Conservation (phyloP, 2,329 filamentous ascomycete species). For the Diaporthe aspalathi region DNA sequence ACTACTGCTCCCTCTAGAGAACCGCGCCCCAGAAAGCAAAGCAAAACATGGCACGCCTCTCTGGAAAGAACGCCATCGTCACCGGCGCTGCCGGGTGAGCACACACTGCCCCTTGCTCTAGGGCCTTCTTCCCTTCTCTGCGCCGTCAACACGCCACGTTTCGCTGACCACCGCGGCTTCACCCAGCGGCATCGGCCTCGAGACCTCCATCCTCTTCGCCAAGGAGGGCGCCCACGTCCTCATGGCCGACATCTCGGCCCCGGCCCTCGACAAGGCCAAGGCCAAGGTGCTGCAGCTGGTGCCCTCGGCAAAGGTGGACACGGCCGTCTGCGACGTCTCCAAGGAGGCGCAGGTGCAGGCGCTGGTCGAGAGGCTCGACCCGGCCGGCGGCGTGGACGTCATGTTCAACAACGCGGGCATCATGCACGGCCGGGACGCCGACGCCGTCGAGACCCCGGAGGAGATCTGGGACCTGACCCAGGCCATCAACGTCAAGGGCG, state of each 20-base stretch:
- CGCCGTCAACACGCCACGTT: neutral
- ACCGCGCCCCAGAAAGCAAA: neutral
- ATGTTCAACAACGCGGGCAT: constrained; percentile 99
- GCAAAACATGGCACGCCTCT: constrained; percentile 58
- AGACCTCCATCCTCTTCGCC: constrained; percentile 89
- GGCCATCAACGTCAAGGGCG: constrained; percentile 95
- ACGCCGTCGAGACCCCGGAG: constrained; percentile 86
- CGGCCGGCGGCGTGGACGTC: constrained; percentile 88
- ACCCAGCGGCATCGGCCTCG: constrained; percentile 86
- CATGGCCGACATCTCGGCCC: constrained; percentile 85
- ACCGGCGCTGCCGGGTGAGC: constrained; percentile 87
- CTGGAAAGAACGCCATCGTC: constrained; percentile 75
- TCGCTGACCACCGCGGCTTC: neutral
- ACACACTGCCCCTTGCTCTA: neutral
- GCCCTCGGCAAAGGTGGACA: constrained; percentile 60
- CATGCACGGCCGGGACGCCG: constrained; percentile 87
- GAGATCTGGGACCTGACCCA: constrained; percentile 95
- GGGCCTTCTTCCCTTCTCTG: neutral
- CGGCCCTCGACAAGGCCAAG: constrained; percentile 80
- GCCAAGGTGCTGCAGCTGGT: constrained; percentile 81
- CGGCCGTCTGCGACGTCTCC: constrained; percentile 75
- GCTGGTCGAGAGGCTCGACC: constrained; percentile 79
- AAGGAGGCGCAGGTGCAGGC: constrained; percentile 83
- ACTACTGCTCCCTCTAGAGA: neutral
- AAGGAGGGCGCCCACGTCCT: constrained; percentile 88